Evolutionary conservation across 257 asterid species (phyloP).

Genomic region (Jacaranda copaia): DNA sequence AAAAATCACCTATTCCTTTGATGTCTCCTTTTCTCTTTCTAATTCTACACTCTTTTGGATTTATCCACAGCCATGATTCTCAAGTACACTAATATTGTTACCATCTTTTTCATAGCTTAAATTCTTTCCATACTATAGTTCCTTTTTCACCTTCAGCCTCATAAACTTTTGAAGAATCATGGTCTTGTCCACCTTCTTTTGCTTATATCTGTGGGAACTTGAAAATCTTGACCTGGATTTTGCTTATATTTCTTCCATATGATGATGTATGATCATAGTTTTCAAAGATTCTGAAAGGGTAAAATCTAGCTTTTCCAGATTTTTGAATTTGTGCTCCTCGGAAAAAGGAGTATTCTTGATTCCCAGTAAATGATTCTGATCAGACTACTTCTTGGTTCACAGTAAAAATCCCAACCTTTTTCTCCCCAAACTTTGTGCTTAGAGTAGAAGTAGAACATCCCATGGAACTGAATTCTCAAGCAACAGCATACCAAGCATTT

Average conservation of each 20-base stretch:
- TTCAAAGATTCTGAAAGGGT: constrained; percentile 34
- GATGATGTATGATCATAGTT: constrained; percentile 19
- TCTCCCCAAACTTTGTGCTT: constrained; percentile 8
- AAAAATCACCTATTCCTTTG: neutral
- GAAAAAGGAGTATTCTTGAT: constrained; percentile 46
- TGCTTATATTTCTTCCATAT: neutral
- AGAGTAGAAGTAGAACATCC: neutral
- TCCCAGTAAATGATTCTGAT: constrained; percentile 48
- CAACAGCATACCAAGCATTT: neutral
- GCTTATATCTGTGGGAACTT: neutral
- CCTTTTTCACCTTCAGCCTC: too few relatives aligned
- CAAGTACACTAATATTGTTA: neutral
- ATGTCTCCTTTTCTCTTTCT: constrained; percentile 8
- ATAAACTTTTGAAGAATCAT: neutral
- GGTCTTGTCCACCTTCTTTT: neutral
- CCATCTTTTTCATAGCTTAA: neutral
- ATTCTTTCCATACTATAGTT: neutral
- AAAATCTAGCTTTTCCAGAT: constrained; percentile 31
- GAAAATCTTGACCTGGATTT: constrained; percentile 13
- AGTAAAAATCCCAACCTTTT: constrained; percentile 35
- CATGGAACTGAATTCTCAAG: neutral
- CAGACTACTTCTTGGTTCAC: constrained; percentile 40
- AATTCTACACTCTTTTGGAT: neutral
- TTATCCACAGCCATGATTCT: constrained; percentile 11
- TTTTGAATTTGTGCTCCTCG: constrained; percentile 40